phyloP scores from a whole-genome alignment of 352 stramenopile species.

The Phytophthora lateralis region DNA sequence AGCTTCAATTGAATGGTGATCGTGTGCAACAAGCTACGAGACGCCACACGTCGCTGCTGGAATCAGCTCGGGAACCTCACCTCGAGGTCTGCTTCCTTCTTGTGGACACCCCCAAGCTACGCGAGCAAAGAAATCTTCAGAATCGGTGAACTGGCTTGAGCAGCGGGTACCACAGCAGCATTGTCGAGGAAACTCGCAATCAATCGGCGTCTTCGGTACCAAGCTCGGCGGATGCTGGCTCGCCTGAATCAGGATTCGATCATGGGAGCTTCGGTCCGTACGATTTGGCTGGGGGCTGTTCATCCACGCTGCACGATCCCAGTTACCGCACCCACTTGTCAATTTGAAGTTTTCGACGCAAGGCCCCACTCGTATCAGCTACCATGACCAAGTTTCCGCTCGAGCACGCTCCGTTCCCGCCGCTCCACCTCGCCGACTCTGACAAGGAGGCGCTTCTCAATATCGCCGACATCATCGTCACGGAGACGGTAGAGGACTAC shows the following conservation, averaged over 20 bases:
- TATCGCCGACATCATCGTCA: slow-evolving; percentile 32
- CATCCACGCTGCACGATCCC: not conserved
- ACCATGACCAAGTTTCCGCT: slow-evolving; percentile 42
- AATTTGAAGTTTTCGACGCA: slow-evolving; percentile 21
- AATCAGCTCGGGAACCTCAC: slow-evolving; percentile 27
- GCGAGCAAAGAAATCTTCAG: not conserved
- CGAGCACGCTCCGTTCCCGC: slow-evolving; percentile 37
- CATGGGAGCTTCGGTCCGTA: slow-evolving; percentile 3
- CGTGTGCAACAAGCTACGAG: not conserved
- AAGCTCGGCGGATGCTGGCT: slow-evolving; percentile 21
- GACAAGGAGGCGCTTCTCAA: slow-evolving; percentile 35
- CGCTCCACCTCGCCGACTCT: slow-evolving; percentile 28
- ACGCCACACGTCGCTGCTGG: not conserved
- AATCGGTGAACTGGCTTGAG: slow-evolving; percentile 12
- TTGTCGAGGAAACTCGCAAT: slow-evolving; percentile 14
- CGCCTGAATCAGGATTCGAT: slow-evolving; percentile 27
- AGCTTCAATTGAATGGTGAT: slow-evolving; percentile 15
- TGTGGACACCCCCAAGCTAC: slow-evolving; percentile 10
- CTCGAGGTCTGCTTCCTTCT: slow-evolving; percentile 20
- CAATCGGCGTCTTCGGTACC: slow-evolving; percentile 7
- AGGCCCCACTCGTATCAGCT: not conserved
- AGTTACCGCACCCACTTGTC: slow-evolving; percentile 9
- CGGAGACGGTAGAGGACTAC: slow-evolving; percentile 34
- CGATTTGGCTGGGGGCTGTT: slow-evolving; percentile 6
- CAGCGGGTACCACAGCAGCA: slow-evolving; percentile 18